Evolutionary conservation across 495 filamentous ascomycete genomes (phyloP), one percentile per base, ranked within the genome.

Genomic region (Usnea hakonensis): DNA sequence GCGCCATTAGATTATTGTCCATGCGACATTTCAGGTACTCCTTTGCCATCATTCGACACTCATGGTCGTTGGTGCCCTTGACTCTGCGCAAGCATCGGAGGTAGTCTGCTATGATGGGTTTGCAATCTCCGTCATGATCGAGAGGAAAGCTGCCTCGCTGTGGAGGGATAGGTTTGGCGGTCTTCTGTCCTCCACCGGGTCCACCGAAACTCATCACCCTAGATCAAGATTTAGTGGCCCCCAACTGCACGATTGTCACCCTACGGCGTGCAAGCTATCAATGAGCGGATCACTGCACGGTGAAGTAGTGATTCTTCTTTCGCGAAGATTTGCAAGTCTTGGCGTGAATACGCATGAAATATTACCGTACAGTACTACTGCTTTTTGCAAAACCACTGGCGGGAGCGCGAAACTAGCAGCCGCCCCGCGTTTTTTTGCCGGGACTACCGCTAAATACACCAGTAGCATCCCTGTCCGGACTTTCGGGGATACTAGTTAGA

Each of bases 1-100:
- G 89, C 23, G 91, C 90, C 94, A 98, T 98, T 37, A 98, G 79
- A 70, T 96, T 96, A 69, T 91, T 96, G 62, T 98, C 94, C 94
- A 98, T 98, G 44, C 94, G 85, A 73, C 94, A 98, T 44, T 82
- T 74, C 57, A 98, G 75, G 73, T 98, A 98, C 17, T 83, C 81
- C 74, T 96, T 97, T 30, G 91, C 90, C 61, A 96, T 73, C 68
- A 82, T 76, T 46, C 94, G 86, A 69, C 94, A 97, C 63, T 90
- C 86, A 57, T 87, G 78, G 62, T 93, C 88, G 66, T 97, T 97
- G 40, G 87, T 83, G 9, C 94, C 94, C 62, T 82, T 85, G 52
- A 85, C 83, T 57, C 81, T 84, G 67, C 90, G 92, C 64, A 98
- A 81, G 72, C 94, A 97, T 60, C 79, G 78, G 52, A 98, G 81